Conservation (phyloP, 306 rosid species). For the Arachis stenosperma region DNA sequence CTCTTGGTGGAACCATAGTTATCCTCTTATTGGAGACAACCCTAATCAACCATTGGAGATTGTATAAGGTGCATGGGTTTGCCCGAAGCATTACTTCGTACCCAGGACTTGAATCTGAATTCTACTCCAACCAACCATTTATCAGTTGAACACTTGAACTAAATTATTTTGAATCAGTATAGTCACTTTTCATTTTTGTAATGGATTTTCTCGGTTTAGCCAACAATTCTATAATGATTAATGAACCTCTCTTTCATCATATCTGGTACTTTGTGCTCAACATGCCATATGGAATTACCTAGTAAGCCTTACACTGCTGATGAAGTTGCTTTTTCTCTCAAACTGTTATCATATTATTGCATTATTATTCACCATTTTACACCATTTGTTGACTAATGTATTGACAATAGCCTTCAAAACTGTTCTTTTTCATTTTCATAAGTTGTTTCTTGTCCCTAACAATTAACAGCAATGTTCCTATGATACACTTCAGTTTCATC, state of each 20-base stretch:
- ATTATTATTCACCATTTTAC: neutral
- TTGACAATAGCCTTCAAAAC: neutral
- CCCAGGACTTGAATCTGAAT: too few species aligned
- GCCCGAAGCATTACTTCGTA: too few species aligned
- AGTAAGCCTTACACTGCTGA: conserved; percentile 6
- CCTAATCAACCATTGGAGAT: too few species aligned
- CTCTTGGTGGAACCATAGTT: too few species aligned
- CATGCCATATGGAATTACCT: conserved; percentile 15
- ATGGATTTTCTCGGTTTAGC: conserved; percentile 25
- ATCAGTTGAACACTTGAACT: too few species aligned
- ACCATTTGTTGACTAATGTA: neutral
- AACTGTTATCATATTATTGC: neutral
- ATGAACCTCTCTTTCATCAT: conserved; percentile 7
- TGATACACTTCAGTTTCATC: conserved; percentile 4
- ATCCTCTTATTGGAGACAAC: too few species aligned
- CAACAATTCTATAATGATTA: neutral
- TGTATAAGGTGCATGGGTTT: too few species aligned
- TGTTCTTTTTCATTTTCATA: neutral
- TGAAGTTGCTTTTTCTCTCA: neutral
- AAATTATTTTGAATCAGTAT: neutral
- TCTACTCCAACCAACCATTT: too few species aligned
- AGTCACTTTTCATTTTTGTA: neutral
- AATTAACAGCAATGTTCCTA: neutral
- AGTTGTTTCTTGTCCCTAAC: conserved; percentile 22
- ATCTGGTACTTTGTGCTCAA: neutral